phyloP scores from a whole-genome alignment of 257 asterid genomes.

The Eucommia ulmoides region DNA sequence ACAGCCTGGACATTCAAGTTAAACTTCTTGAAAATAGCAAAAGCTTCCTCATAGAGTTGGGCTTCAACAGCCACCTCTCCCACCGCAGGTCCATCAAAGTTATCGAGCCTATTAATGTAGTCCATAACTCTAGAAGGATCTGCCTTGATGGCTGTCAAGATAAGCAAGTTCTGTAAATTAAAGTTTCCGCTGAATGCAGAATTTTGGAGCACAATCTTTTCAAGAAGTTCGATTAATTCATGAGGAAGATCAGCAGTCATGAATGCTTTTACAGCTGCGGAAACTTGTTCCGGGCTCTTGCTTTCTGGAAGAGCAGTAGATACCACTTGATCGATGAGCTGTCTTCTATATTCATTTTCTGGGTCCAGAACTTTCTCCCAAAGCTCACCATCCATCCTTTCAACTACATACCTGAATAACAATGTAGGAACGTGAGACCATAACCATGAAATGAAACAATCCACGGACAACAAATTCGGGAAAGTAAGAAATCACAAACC shows the following conservation, averaged over 20 bases:
- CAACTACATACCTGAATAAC: constrained; percentile 79
- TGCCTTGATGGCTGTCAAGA: constrained; percentile 94
- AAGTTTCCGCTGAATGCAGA: constrained; percentile 98
- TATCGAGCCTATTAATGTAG: constrained; percentile 88
- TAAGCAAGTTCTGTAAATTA: constrained; percentile 84
- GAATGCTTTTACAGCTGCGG: constrained; percentile 99
- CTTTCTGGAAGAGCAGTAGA: constrained; percentile 99
- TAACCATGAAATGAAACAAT: constrained; percentile 7
- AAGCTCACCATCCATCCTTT: constrained; percentile 95
- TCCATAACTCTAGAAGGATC: constrained; percentile 98
- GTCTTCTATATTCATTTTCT: constrained; percentile 92
- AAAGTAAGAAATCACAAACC: constrained; percentile 38
- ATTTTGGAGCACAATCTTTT: constrained; percentile 95
- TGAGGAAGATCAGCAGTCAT: constrained; percentile 99
- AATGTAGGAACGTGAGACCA: constrained; percentile 6
- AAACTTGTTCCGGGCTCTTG: constrained; percentile 99
- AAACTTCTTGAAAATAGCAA: constrained; percentile 92
- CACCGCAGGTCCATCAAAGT: constrained; percentile 99
- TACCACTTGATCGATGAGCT: constrained; percentile 97
- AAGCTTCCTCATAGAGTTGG: constrained; percentile 86
- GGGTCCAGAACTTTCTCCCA: constrained; percentile 95
- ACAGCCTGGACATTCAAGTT: constrained; percentile 99
- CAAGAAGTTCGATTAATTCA: constrained; percentile 94
- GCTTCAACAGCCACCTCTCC: constrained; percentile 99
- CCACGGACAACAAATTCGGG: background rate